These are phyloP conservation scores for Cordia subcordata DNA, from an alignment of 257 asterid species.

Conservation along the genomic window DNA sequence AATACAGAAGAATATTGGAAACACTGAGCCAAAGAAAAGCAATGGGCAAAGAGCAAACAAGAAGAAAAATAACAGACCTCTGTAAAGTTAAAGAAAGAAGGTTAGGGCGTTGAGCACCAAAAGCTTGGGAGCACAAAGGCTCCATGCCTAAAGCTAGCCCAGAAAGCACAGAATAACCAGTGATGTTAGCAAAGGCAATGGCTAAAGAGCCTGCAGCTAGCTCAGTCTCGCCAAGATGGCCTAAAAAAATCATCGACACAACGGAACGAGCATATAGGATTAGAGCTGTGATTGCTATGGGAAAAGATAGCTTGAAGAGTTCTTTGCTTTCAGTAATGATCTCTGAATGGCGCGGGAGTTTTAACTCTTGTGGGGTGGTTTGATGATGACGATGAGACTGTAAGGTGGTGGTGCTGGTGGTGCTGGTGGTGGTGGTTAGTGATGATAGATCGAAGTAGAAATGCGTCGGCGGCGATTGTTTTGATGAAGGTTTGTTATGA, in stretches of 20 bases:
- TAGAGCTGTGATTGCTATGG: slow-evolving; percentile 70
- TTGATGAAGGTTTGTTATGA: slow-evolving; percentile 21
- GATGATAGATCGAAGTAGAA: slow-evolving; percentile 45
- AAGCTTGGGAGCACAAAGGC: slow-evolving; percentile 81
- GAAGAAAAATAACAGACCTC: slow-evolving; percentile 53
- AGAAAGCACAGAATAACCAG: slow-evolving; percentile 62
- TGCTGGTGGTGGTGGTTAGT: slow-evolving; percentile 20
- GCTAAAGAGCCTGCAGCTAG: slow-evolving; percentile 79
- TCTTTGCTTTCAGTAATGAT: slow-evolving; percentile 40
- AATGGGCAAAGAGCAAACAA: slow-evolving; percentile 52
- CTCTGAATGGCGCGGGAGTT: slow-evolving; percentile 20
- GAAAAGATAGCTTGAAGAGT: slow-evolving; percentile 50
- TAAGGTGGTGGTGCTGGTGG: not conserved
- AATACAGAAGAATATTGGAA: slow-evolving; percentile 42
- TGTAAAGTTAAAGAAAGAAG: slow-evolving; percentile 65
- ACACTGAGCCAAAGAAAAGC: slow-evolving; percentile 65
- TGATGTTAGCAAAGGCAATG: slow-evolving; percentile 72
- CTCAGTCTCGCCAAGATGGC: slow-evolving; percentile 58
- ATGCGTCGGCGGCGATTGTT: slow-evolving; percentile 30
- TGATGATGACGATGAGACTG: not conserved
- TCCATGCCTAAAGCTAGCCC: slow-evolving; percentile 82
- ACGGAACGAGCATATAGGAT: slow-evolving; percentile 61
- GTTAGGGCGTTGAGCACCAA: slow-evolving; percentile 60
- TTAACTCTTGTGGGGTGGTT: slow-evolving; percentile 2
- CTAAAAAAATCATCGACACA: slow-evolving; percentile 68